phyloP scores from a whole-genome alignment of 768 basidiomycete genomes.

The Flagelloscypha sp. region DNA sequence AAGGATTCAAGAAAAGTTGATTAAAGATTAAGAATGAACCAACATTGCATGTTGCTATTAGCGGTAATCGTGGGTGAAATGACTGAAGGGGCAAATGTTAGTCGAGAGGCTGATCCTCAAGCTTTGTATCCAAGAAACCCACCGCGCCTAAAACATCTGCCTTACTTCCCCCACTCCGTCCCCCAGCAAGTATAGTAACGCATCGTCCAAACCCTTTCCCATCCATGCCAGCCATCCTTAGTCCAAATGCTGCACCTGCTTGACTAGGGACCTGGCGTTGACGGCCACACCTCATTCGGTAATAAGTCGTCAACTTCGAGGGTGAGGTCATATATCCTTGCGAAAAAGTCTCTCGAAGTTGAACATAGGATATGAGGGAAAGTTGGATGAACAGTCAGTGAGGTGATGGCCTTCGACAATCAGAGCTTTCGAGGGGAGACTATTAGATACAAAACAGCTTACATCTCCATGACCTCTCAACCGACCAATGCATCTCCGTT shows the following conservation, averaged over 20 bases:
- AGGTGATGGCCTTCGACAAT: conserved; percentile 47
- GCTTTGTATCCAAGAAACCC: conserved; percentile 18
- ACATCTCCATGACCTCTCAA: conserved; percentile 71
- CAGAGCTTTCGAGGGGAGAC: conserved; percentile 3
- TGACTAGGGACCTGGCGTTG: conserved; percentile 40
- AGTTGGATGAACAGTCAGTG: conserved; percentile 55
- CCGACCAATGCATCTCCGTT: conserved; percentile 31
- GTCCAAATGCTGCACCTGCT: conserved; percentile 63
- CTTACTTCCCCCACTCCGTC: conserved; percentile 64
- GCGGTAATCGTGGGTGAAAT: conserved; percentile 55
- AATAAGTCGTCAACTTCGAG: conserved; percentile 20
- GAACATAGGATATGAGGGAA: conserved; percentile 56
- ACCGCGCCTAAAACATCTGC: conserved; percentile 64
- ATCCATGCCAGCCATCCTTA: conserved; percentile 52
- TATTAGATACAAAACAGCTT: conserved; percentile 19
- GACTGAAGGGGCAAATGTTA: conserved; percentile 37
- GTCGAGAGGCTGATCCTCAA: no score
- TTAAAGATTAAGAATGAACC: conserved; percentile 1
- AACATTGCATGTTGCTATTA: conserved; percentile 57
- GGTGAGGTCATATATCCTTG: conserved; percentile 61
- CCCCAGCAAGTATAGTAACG: conserved; percentile 56
- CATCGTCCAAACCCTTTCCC: conserved; percentile 54
- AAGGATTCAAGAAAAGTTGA: conserved; percentile 4
- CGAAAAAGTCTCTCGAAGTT: conserved; percentile 64
- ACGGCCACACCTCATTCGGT: conserved; percentile 53